A percentile compares a stretch with the other conserved stretches of the same genome.
Evolutionary conservation across 805 yeast species (phyloP).

Genomic region (Saccharomycopsis malanga): DNA sequence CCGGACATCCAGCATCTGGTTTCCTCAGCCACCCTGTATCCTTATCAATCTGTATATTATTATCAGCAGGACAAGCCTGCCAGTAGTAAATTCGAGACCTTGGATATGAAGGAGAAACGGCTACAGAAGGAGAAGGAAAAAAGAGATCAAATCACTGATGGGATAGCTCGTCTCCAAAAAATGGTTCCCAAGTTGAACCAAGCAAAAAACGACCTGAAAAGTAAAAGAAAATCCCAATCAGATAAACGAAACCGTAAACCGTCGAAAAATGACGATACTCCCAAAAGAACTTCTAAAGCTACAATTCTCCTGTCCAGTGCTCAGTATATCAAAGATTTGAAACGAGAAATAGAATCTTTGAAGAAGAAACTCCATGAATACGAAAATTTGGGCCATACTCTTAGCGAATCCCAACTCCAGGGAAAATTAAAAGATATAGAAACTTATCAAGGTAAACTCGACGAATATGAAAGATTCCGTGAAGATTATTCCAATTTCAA

Average conservation of each 20-base stretch:
- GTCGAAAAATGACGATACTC: background rate
- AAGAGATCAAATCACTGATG: conserved; percentile 15
- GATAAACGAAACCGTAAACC: background rate
- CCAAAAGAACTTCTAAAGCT: conserved; percentile 15
- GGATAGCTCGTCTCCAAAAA: conserved; percentile 20
- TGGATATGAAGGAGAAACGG: conserved; percentile 4
- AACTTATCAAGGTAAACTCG: background rate
- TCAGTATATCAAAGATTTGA: conserved; percentile 8
- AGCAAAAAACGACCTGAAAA: background rate
- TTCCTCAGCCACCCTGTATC: too few species aligned
- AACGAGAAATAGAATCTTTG: conserved; percentile 4
- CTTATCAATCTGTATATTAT: too few species aligned
- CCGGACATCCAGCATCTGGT: too few species aligned
- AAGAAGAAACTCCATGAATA: conserved; percentile 2
- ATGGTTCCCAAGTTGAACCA: conserved; percentile 9
- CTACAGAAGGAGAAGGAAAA: conserved; percentile 13
- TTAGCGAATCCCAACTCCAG: background rate
- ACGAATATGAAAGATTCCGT: background rate
- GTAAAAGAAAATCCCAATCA: background rate
- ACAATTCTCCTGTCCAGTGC: conserved; percentile 8
- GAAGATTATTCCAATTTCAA: too few species aligned
- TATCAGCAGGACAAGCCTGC: too few species aligned
- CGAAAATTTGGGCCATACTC: background rate
- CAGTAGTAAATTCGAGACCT: background rate
- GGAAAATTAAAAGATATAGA: background rate